Percentiles rank a stretch among this genome's conserved stretches.
These are phyloP conservation scores for Colletotrichum sp. DNA, from an alignment of 2,329 filamentous ascomycete genomes.

Conservation along the genomic window DNA sequence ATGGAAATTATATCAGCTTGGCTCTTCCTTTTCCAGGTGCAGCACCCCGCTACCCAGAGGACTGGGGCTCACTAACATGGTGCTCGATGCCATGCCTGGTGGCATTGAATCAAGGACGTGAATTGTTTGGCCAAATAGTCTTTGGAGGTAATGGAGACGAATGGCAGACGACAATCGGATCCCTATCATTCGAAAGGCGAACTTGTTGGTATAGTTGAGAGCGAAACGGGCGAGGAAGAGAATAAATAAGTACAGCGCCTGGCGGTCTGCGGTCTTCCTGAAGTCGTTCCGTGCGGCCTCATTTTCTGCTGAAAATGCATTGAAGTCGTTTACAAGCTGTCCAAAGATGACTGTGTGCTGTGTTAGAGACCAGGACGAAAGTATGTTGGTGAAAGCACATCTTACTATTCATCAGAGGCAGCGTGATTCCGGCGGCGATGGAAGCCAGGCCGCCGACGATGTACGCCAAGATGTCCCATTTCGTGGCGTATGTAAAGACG, in stretches of 20 bases:
- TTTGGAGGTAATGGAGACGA: slow-evolving; percentile 67
- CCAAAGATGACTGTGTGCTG: slow-evolving; percentile 28
- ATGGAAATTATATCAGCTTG: neutral
- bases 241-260: slow-evolving; percentile 70
- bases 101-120: slow-evolving; percentile 72
- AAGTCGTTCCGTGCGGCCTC: slow-evolving; percentile 43
- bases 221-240: slow-evolving; percentile 71
- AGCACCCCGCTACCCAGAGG: neutral
- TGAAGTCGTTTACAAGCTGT: slow-evolving; percentile 54
- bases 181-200: slow-evolving; percentile 65
- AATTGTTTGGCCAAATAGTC: slow-evolving; percentile 69
- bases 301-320: slow-evolving; percentile 38
- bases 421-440: slow-evolving; percentile 56
- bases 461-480: slow-evolving; percentile 55
- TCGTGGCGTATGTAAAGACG: slow-evolving; percentile 59
- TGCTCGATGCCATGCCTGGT: slow-evolving; percentile 63
- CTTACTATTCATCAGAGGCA: slow-evolving; percentile 60
- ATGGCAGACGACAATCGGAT: slow-evolving; percentile 66
- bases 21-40: neutral
- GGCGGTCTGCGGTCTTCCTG: slow-evolving; percentile 42
- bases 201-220: slow-evolving; percentile 68
- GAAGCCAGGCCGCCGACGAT: slow-evolving; percentile 51
- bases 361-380: slow-evolving; percentile 46
- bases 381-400: slow-evolving; percentile 34
- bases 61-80: slow-evolving; percentile 44